Evolutionary conservation across 2,329 filamentous ascomycete species (phyloP), one percentile per base, ranked within the genome.

Genomic region (Ophiostoma tasmaniense): DNA sequence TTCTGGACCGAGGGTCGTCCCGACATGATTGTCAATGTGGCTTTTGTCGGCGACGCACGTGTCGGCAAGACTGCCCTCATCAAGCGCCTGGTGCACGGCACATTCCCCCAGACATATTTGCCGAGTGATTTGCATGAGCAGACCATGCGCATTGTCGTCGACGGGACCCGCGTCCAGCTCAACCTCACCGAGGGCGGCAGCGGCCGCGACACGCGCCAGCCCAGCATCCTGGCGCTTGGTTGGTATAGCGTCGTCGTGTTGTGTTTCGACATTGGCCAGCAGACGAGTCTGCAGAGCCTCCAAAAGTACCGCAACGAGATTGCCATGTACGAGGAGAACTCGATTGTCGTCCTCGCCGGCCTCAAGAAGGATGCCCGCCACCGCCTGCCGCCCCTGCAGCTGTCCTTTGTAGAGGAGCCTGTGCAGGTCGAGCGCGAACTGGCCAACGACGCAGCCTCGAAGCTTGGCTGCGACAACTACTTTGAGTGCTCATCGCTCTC

Each of bases 181-280:
- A 71, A 71, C 50, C 42, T 73, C 13, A 69, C 69, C 0, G 72
- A 73, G 61, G 71, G 66, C 22, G 71, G 71, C 22, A 72, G 72
- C 50, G 69, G 50, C 4, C 69, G 68, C 1, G 55, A 71, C 25
- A 59, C 68, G 2, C 17, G 22, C 3, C 69, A 70, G 50, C 69
- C 71, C 17, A 72, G 69, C 61, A 64, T 72, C 2, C 55, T 74
- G 14, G 72, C 71, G 0, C 55, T 72, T 1, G 69, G 70, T 28
- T 74, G 71, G 72, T 73, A 67, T 70, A 72, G 73, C 30, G 70
- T 74, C n/a, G 72, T 73, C 3, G 71, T 73, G 2, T 20, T 73
- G 42, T 73, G 72, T 50, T 73, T 67, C 45, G 71, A 73, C 62
- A 62, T 73, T 66, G 69, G 71, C 28, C 55, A 67, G 28, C 66